phyloP scores from a whole-genome alignment of 106 monocot species.

The Dendrobium chrysotoxum region DNA sequence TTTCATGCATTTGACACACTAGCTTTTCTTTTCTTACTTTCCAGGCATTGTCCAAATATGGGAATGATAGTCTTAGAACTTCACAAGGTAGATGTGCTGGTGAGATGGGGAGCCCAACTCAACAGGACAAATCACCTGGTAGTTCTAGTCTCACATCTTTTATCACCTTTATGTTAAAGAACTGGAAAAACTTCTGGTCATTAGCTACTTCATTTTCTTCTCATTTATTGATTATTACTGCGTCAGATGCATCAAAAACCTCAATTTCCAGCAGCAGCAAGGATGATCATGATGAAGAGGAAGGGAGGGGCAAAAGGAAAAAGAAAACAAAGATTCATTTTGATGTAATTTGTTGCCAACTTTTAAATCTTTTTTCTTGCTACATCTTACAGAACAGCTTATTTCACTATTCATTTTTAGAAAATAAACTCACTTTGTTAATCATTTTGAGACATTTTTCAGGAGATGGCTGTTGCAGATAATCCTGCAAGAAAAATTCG shows the following conservation, averaged over 20 bases:
- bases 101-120: neutral
- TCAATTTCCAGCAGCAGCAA: slow-evolving; percentile 6
- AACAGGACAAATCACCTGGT: neutral
- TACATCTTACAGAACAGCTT: neutral
- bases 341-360: slow-evolving; percentile 6
- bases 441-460: neutral
- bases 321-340: slow-evolving; percentile 15
- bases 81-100: neutral
- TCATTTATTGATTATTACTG: neutral
- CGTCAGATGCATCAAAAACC: slow-evolving; percentile 6
- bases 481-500: slow-evolving; percentile 14
- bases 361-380: neutral
- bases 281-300: slow-evolving; percentile 3
- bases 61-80: neutral
- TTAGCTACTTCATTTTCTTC: neutral
- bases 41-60: slow-evolving; percentile 9
- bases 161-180: neutral
- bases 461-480: slow-evolving; percentile 11
- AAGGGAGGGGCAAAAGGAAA: slow-evolving; percentile 18
- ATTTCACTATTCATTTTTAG: neutral
- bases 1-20: neutral
- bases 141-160: neutral
- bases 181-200: neutral
- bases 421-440: neutral
- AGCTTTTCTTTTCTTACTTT: too few species aligned